These are phyloP conservation scores for Orychophragmus violaceus DNA, from an alignment of 345 rosid species.

Conservation along the genomic window DNA sequence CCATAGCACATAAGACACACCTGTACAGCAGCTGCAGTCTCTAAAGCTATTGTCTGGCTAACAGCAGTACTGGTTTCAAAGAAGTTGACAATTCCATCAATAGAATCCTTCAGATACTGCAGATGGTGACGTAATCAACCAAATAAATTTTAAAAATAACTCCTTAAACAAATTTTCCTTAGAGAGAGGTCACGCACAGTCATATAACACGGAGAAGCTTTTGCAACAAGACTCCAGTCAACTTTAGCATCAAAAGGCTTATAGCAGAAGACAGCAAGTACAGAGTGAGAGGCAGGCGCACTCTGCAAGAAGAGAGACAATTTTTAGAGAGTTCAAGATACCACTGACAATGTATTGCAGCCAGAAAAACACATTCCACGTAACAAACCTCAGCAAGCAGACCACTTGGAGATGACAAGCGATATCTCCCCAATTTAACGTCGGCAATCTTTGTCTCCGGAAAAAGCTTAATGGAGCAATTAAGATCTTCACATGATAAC, in stretches of 20 bases:
- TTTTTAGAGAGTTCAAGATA: neutral
- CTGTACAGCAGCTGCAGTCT: conserved; percentile 98
- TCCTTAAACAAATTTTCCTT: neutral
- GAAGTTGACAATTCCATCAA: conserved; percentile 67
- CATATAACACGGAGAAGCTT: conserved; percentile 96
- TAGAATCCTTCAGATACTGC: conserved; percentile 90
- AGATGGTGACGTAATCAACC: conserved; percentile 16
- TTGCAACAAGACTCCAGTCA: conserved; percentile 94
- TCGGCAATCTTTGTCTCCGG: conserved; percentile 87
- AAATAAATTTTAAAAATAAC: neutral
- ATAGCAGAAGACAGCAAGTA: conserved; percentile 75
- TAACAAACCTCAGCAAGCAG: conserved; percentile 80
- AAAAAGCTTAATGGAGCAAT: conserved; percentile 75
- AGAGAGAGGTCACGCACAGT: conserved; percentile 51
- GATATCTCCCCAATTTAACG: conserved; percentile 78
- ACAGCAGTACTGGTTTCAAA: conserved; percentile 75
- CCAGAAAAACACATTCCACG: conserved; percentile 1
- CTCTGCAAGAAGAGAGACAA: conserved; percentile 53
- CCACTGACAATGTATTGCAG: conserved; percentile 10
- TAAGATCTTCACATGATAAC: conserved; percentile 75
- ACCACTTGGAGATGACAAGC: conserved; percentile 87
- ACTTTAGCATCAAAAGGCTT: conserved; percentile 93
- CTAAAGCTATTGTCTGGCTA: conserved; percentile 88
- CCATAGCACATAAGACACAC: conserved; percentile 37
- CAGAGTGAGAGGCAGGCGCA: conserved; percentile 67